Conservation (phyloP, 225 moss, liverwort and hornwort species). For the Pleurozium schreberi region DNA sequence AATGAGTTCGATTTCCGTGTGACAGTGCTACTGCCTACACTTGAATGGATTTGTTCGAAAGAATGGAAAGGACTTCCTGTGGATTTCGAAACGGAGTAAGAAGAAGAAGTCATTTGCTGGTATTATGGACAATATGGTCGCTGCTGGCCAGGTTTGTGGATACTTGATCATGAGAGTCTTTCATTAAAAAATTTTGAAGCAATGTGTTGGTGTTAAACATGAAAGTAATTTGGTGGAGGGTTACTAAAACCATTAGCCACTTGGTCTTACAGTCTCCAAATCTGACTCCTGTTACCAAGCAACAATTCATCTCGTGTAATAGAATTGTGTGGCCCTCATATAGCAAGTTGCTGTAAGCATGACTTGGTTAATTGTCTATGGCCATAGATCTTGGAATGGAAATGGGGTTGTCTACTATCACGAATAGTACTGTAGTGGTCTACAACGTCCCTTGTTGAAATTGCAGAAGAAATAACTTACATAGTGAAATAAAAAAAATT, state of each 20-base stretch:
- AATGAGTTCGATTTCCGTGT: background rate
- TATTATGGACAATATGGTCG: slow-evolving; percentile 26
- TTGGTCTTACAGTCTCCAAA: background rate
- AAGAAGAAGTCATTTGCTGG: slow-evolving; percentile 27
- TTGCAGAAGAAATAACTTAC: background rate
- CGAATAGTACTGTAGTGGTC: background rate
- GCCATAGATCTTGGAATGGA: background rate
- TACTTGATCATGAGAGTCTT: background rate
- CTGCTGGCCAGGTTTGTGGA: slow-evolving; percentile 13
- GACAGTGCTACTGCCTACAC: slow-evolving; percentile 34
- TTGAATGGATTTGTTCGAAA: slow-evolving; percentile 41
- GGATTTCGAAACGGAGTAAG: slow-evolving; percentile 31
- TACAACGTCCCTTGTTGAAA: background rate
- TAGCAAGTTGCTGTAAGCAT: background rate
- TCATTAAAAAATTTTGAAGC: too few species aligned
- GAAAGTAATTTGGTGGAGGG: background rate
- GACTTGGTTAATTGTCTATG: background rate
- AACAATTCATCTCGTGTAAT: background rate
- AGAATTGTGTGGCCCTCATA: background rate
- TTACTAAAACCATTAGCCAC: background rate
- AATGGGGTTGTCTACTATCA: background rate
- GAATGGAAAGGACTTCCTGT: slow-evolving; percentile 29
- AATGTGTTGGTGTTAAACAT: background rate
- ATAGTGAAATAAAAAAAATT: background rate
- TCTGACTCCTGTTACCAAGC: background rate